These are phyloP conservation scores for Hirsutella thompsonii DNA, from an alignment of 2,329 filamentous ascomycete species.

Conservation along the genomic window DNA sequence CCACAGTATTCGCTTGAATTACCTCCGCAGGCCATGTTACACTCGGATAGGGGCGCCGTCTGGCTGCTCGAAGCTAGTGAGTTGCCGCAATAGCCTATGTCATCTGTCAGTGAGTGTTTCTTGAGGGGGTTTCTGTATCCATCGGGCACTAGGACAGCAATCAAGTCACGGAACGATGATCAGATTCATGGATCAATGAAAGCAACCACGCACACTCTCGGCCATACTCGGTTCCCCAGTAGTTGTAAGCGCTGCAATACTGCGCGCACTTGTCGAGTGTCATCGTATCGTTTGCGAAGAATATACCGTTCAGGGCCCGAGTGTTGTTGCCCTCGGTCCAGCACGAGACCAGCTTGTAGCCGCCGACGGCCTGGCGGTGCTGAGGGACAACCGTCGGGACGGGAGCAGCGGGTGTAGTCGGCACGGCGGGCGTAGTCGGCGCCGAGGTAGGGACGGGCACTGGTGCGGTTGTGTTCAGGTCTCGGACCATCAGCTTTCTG, in stretches of 20 bases:
- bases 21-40: slow-evolving; percentile 27
- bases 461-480: not conserved
- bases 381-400: slow-evolving; percentile 3
- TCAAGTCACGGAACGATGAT: not conserved
- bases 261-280: slow-evolving; percentile 33
- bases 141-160: not conserved
- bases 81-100: slow-evolving; percentile 34
- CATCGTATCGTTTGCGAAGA: slow-evolving; percentile 33
- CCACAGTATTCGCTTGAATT: slow-evolving; percentile 28
- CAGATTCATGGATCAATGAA: not conserved
- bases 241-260: slow-evolving; percentile 32
- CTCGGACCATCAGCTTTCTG: slow-evolving; percentile 1
- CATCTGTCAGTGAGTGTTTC: not conserved
- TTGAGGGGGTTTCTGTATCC: not conserved
- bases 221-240: slow-evolving; percentile 38
- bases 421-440: slow-evolving; percentile 1
- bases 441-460: not conserved
- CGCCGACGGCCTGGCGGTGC: slow-evolving; percentile 26
- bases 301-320: slow-evolving; percentile 28
- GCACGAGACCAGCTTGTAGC: slow-evolving; percentile 33
- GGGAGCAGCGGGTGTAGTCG: slow-evolving; percentile 3
- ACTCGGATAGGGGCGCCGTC: slow-evolving; percentile 16
- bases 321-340: slow-evolving; percentile 30
- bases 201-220: slow-evolving; percentile 28
- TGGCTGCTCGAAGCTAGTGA: slow-evolving; percentile 16